These are phyloP conservation scores for Monosporozyma unispora DNA, from an alignment of 805 yeast genomes.

Conservation along the genomic window DNA sequence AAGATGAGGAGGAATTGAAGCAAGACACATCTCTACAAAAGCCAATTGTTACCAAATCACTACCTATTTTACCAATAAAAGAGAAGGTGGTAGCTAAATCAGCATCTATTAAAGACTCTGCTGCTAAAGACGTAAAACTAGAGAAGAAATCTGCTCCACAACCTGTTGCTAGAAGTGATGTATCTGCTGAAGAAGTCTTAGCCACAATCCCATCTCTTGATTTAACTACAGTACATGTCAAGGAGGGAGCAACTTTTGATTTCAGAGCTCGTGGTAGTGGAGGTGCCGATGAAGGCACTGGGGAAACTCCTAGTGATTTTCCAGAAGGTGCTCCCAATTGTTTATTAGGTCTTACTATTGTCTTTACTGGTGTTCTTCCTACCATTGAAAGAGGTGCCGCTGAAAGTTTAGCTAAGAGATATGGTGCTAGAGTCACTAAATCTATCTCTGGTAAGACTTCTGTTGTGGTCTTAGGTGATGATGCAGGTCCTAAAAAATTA, in stretches of 20 bases:
- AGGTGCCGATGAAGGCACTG: slow-evolving; percentile 16
- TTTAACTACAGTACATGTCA: slow-evolving; percentile 42
- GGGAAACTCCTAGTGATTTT: slow-evolving; percentile 32
- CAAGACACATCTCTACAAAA: background rate
- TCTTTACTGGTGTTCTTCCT: slow-evolving; percentile 86
- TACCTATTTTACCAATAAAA: background rate
- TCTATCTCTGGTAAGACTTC: slow-evolving; percentile 80
- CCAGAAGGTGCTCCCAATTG: slow-evolving; percentile 86
- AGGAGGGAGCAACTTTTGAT: slow-evolving; percentile 44
- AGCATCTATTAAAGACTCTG: background rate
- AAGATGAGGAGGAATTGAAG: background rate
- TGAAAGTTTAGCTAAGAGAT: slow-evolving; percentile 66
- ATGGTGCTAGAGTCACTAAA: slow-evolving; percentile 87
- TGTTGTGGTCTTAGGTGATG: slow-evolving; percentile 84
- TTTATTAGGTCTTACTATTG: slow-evolving; percentile 79
- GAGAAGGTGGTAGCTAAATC: background rate
- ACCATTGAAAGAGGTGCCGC: slow-evolving; percentile 66
- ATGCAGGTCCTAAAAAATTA: slow-evolving; percentile 95
- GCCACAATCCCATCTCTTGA: slow-evolving; percentile 67
- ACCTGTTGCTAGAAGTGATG: background rate
- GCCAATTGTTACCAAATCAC: background rate
- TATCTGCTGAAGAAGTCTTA: slow-evolving; percentile 31
- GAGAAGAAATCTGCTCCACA: background rate
- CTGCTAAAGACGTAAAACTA: background rate
- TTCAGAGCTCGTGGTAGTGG: slow-evolving; percentile 39